phyloP scores from a whole-genome alignment of 768 basidiomycete genomes.

The Mycena olivaceomarginata region DNA sequence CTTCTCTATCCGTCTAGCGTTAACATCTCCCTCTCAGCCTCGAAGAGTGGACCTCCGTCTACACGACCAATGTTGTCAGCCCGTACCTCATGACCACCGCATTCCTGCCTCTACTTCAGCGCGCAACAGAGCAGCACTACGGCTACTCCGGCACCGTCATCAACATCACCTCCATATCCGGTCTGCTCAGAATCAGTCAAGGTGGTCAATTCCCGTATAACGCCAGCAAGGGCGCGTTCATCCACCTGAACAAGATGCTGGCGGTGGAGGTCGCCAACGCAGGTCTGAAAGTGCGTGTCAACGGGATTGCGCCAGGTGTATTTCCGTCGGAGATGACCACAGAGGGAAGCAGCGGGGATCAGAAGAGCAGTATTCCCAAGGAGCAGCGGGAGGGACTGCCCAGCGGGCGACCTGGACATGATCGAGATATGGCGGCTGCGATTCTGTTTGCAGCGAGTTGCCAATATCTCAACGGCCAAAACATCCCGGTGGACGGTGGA shows the following conservation, averaged over 20 bases:
- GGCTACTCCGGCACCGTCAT: slow-evolving; percentile 8
- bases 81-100: slow-evolving; percentile 2
- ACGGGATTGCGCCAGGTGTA: slow-evolving; percentile 51
- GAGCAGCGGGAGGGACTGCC: slow-evolving; percentile 5
- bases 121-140: slow-evolving; percentile 4
- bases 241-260: slow-evolving; percentile 52
- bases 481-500: slow-evolving; percentile 22
- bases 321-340: slow-evolving; percentile 50
- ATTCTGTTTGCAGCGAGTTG: slow-evolving; percentile 22
- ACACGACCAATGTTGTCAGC: neutral
- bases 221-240: slow-evolving; percentile 51
- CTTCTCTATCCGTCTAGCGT: neutral
- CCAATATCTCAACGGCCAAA: slow-evolving; percentile 26
- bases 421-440: slow-evolving; percentile 30
- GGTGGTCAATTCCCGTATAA: slow-evolving; percentile 52
- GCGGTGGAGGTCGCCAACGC: slow-evolving; percentile 49
- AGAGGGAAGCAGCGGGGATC: slow-evolving; percentile 23
- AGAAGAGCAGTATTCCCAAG: slow-evolving; percentile 32
- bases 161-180: slow-evolving; percentile 21
- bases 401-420: slow-evolving; percentile 1
- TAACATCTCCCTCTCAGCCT: neutral
- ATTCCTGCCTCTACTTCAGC: neutral
- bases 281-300: slow-evolving; percentile 46
- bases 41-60: slow-evolving; percentile 7
- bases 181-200: neutral